Base-by-base conservation (phyloP, 108 stramenopile genomes). In the Asterionellopsis glacialis region DNA sequence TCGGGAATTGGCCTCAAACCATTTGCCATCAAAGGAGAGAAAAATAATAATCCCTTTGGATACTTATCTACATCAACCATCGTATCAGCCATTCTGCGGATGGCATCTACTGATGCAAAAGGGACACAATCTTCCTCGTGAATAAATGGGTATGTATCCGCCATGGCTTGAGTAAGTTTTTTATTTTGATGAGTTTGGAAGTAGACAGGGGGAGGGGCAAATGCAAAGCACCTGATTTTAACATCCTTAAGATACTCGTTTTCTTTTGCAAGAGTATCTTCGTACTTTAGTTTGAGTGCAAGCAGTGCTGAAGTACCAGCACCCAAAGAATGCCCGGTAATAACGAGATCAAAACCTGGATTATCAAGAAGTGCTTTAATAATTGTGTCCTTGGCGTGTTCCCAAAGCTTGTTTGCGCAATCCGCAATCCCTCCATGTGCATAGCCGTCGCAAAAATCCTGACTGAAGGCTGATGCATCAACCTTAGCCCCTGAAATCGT, bases 121-220 rank as follows among this genome's bases (percentile, higher is more conserved):
- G 58, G 58, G 15, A 59, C 58, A n/a, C 41, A 42, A 43, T 59
- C 58, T 18, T 59, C 40, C 10, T 43, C 58, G 41, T 59, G 58
- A 42, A 59, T 59, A 10, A 23, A 59, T 6, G 44, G 22, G 18
- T 41, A 23, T 1, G 51, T 59, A 33, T 19, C 41, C 9, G 1
- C 10, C 58, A 59, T 43, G 1, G 58, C 58, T 45, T 59, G 40
- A 10, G 41, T 19, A 15, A 43, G 19, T 11, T 41, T 24, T 5
- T 22, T 9, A 9, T 42, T 41, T n/a, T 19, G 6, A 19, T 59
- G 44, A 33, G 33, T 7, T 33, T 33, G 33, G 33, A 33, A 33
- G 41, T 59, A 59, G 4, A 43, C 41, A 5, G 58, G 58, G 7
- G 58, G 58, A 23, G 44, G 41, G 15, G 58, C 58, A 43, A 59